These are phyloP conservation scores for Sphaerobolus stellatus DNA, from an alignment of 1,284 basidiomycete genomes.

Conservation along the genomic window DNA sequence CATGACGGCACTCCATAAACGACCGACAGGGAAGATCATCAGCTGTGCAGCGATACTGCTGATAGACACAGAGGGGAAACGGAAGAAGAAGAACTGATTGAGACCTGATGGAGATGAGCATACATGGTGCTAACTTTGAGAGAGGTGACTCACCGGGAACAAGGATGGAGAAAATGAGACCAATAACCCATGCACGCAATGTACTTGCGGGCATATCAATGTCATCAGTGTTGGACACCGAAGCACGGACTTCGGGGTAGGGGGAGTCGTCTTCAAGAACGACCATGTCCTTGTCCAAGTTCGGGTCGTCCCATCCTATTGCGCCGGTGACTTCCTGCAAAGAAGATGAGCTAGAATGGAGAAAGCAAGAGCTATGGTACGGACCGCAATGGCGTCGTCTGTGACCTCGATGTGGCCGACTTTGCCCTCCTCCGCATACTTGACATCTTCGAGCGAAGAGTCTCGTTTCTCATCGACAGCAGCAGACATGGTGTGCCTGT, in stretches of 20 bases:
- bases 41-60: conserved; percentile 58
- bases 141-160: conserved; percentile 33
- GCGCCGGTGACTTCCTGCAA: conserved; percentile 6
- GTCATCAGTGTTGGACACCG: conserved; percentile 96
- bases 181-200: conserved; percentile 58
- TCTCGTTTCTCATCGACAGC: background rate
- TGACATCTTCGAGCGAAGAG: conserved; percentile 1
- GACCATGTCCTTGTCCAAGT: conserved; percentile 24
- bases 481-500: background rate
- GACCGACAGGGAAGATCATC: conserved; percentile 63
- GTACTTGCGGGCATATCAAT: conserved; percentile 88
- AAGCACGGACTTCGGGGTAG: conserved; percentile 93
- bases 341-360: background rate
- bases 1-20: conserved; percentile 54
- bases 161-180: conserved; percentile 47
- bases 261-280: conserved; percentile 87
- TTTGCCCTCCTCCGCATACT: conserved; percentile 4
- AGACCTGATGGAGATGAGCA: conserved; percentile 36
- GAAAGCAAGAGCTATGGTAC: background rate
- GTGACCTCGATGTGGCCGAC: background rate
- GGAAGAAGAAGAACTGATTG: conserved; percentile 70
- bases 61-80: conserved; percentile 58
- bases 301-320: conserved; percentile 25
- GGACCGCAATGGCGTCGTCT: conserved; percentile 8
- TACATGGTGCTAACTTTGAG: too few relatives aligned